These are phyloP conservation scores for Verticillium nubilum DNA, from an alignment of 2,329 filamentous ascomycete species.

Conservation along the genomic window DNA sequence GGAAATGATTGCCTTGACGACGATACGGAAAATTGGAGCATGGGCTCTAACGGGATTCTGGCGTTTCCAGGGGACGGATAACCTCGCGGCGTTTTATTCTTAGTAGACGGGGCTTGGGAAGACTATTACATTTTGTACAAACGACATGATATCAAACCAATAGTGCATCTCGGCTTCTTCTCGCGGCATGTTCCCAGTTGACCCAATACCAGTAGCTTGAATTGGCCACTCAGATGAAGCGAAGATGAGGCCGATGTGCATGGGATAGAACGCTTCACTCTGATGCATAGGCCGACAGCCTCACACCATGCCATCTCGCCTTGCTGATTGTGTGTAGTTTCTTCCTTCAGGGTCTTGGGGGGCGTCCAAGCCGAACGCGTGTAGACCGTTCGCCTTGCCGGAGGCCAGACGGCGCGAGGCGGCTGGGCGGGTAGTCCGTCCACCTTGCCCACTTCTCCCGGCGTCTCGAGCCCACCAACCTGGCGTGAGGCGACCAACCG, in stretches of 20 bases:
- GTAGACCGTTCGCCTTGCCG: not conserved
- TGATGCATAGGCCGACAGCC: not conserved
- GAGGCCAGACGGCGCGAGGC: not conserved
- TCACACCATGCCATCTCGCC: not conserved
- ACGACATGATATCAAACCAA: not conserved
- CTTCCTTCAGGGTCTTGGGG: not conserved
- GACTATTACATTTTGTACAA: not conserved
- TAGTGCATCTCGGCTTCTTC: too few species aligned
- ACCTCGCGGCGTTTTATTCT: not conserved
- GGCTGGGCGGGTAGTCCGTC: not conserved
- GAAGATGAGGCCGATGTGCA: not conserved
- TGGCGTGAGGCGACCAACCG: not conserved
- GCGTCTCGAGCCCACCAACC: not conserved
- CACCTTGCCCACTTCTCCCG: not conserved
- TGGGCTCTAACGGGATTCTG: not conserved
- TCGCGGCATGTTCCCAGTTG: too few species aligned
- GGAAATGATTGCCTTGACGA: not conserved
- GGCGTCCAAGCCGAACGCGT: not conserved
- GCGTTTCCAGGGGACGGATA: not conserved
- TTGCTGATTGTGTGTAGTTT: not conserved
- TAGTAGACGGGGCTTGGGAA: not conserved
- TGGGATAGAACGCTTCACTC: not conserved
- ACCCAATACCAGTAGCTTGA: too few species aligned
- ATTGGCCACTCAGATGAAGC: not conserved
- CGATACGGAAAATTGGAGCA: not conserved